Evolutionary conservation across 495 filamentous ascomycete species (phyloP), one percentile per base, ranked within the genome.

Genomic region (Lasiosphaeria ovina): DNA sequence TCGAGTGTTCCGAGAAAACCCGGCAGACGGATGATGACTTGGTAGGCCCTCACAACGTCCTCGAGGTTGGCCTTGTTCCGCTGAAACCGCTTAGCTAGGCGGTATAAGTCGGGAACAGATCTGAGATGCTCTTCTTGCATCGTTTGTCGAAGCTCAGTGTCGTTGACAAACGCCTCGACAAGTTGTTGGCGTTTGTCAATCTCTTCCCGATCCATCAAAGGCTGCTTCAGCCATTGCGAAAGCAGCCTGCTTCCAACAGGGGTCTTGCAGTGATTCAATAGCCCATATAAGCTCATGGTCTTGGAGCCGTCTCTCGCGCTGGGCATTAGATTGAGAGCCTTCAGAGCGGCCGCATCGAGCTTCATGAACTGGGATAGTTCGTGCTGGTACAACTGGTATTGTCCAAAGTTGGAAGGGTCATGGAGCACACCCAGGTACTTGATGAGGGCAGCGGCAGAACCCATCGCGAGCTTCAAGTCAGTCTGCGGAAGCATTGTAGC

Each of bases 331-430:
- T 98, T 99, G 50, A 99, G 81, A 11, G 94, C 94, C 60, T 93
- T 91, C 14, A 99, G 77, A 3, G 94, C 94, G 5, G 94, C 91
- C 11, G 95, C 90, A 78, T 99, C 94, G 11, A 99, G 85, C 75
- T 97, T 98, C 94, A 99, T 99, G 67, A 91, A 99, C 68, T 99
- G 94, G 10, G 92, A 87, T 34, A 99, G 74, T 70, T 99, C 95
- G 74, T 98, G 95, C 69, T 99, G 94, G 67, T 97, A 98, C 32
- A 99, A 84, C 66, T 93, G 91, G 69, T 92, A 99, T 69, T 98
- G 92, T 2, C 94, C 94, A 71, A 96, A 97, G 71, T 99, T 98
- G 24, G 90, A 89, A 14, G 90, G 76, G 67, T 99, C 95, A 32
- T 91, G 88, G 75, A 99, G 76, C 3, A 95, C 88, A 14, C 88